phyloP scores from a whole-genome alignment of 2,329 filamentous ascomycete genomes.

The Curvularia verruculosa region DNA sequence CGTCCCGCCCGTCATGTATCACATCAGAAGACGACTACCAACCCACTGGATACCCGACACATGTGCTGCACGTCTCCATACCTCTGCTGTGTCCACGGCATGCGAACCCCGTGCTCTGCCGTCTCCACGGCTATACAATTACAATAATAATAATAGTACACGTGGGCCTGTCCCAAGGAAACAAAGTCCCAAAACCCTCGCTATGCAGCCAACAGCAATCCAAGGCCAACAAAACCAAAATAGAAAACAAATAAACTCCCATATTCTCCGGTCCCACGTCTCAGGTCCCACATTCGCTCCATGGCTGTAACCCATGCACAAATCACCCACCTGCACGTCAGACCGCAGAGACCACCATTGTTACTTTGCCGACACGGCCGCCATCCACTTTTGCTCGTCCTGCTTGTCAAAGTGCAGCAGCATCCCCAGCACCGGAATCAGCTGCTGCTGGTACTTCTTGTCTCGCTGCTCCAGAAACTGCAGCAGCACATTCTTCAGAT shows the following conservation, averaged over 20 bases:
- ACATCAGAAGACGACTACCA: not conserved
- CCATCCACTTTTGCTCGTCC: constrained; percentile 87
- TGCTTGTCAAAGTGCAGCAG: constrained; percentile 76
- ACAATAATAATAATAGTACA: constrained; percentile 13
- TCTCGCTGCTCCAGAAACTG: constrained; percentile 84
- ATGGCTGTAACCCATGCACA: constrained; percentile 5
- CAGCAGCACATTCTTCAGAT: constrained; percentile 80
- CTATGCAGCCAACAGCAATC: constrained; percentile 16
- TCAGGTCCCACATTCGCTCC: not conserved
- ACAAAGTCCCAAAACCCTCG: constrained; percentile 10
- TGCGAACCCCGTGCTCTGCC: not conserved
- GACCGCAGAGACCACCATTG: constrained; percentile 20
- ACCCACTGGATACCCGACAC: not conserved
- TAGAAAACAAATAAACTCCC: not conserved
- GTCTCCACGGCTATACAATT: not conserved
- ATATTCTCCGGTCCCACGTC: not conserved
- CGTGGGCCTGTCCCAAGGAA: not conserved
- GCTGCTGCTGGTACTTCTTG: constrained; percentile 73
- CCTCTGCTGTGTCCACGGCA: not conserved
- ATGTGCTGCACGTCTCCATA: not conserved
- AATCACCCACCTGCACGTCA: constrained; percentile 14
- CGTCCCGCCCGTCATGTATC: too few species aligned
- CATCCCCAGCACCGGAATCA: constrained; percentile 79
- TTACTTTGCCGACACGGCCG: constrained; percentile 65
- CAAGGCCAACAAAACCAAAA: not conserved